Conservation (phyloP, 805 yeast species). For the Candida koratica region DNA sequence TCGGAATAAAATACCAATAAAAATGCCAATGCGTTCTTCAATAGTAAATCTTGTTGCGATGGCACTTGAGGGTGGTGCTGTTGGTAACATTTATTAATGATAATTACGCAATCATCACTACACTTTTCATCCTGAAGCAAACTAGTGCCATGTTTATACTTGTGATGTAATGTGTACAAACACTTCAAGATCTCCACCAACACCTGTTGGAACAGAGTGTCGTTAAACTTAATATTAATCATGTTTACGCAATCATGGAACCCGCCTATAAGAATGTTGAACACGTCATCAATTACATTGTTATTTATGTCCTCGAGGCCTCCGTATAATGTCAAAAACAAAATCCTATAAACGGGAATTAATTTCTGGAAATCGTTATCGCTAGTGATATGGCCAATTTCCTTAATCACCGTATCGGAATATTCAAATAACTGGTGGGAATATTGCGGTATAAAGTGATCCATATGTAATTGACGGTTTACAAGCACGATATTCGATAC, state of each 20-base stretch:
- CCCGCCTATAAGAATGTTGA: constrained; percentile 15
- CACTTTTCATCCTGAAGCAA: constrained; percentile 14
- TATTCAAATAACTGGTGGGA: constrained; percentile 14
- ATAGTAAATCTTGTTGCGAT: constrained; percentile 2
- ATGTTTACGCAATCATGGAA: constrained; percentile 15
- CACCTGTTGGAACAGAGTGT: constrained; percentile 12
- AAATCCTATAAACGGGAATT: constrained; percentile 22
- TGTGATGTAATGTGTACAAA: constrained; percentile 24
- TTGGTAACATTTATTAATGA: constrained; percentile 8
- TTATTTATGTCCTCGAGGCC: constrained; percentile 13
- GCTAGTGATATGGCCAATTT: constrained; percentile 6
- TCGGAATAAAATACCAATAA: constrained; percentile 12
- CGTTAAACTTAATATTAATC: constrained; percentile 1
- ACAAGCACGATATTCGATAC: constrained; percentile 24
- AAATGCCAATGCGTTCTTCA: constrained; percentile 14
- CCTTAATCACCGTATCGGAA: constrained; percentile 10
- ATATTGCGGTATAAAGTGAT: constrained; percentile 19
- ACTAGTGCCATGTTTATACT: constrained; percentile 14
- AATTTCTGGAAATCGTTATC: constrained; percentile 14
- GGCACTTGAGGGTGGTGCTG: neutral
- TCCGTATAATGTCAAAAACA: constrained; percentile 25
- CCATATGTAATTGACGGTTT: constrained; percentile 20
- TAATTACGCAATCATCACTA: constrained; percentile 13
- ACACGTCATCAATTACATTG: constrained; percentile 11
- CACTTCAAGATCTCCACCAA: constrained; percentile 23